Percentiles rank a stretch among this genome's conserved stretches.
phyloP scores from a whole-genome alignment of 75 land plant genomes.

The Adiantum capillusveneris region DNA sequence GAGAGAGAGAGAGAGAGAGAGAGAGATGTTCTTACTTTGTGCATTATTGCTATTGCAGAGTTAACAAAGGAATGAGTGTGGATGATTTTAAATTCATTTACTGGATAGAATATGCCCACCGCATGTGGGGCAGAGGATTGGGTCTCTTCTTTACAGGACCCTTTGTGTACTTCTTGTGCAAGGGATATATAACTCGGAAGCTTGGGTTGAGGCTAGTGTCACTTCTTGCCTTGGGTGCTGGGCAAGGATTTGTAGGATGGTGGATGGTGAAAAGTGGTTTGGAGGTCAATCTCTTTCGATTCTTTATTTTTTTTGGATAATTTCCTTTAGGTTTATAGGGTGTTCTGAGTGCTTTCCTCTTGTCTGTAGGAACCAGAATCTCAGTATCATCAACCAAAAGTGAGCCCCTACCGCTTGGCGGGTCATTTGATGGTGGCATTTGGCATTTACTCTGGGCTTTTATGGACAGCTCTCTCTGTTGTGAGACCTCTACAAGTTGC shows the following conservation, averaged over 20 bases:
- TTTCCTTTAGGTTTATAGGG: no score
- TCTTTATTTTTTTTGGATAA: no score
- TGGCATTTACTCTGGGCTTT: conserved; percentile 80
- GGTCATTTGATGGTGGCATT: conserved; percentile 94
- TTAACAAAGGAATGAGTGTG: conserved; percentile 84
- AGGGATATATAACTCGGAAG: conserved; percentile 72
- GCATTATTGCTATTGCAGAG: conserved; percentile 27
- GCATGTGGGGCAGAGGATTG: conserved; percentile 97
- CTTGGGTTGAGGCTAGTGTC: conserved; percentile 64
- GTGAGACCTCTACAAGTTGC: conserved; percentile 71
- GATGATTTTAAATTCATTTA: conserved; percentile 93
- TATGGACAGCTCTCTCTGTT: conserved; percentile 97
- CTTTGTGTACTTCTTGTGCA: conserved; percentile 66
- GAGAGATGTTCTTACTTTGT: conserved; percentile 3
- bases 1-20: no score
- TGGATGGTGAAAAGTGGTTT: conserved; percentile 99
- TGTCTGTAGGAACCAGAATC: conserved; percentile 79
- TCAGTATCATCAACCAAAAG: conserved; percentile 81
- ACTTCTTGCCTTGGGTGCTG: conserved; percentile 91
- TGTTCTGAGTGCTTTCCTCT: no score
- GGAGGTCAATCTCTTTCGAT: no score
- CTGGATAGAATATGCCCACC: conserved; percentile 99
- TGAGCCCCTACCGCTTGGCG: conserved; percentile 92
- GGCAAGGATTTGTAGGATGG: conserved; percentile 95
- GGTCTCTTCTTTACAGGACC: conserved; percentile 85